Base-by-base conservation (phyloP, 83 land plant genomes). In the Diphasiastrum complanatum region DNA sequence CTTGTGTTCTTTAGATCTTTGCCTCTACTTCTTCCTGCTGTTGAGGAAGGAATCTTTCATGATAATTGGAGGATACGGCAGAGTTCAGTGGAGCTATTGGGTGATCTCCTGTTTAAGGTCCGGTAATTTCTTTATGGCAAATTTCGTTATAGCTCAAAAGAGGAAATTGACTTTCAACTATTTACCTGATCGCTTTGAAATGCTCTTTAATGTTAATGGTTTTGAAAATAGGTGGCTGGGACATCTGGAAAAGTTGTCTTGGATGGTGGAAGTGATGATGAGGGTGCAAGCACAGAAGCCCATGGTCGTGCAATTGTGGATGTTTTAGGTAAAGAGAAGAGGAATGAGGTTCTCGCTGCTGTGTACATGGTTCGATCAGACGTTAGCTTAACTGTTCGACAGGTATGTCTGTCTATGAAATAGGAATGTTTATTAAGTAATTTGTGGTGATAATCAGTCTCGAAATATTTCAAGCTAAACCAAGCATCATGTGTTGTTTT, bases 221-320 rank as follows among this genome's bases (percentile, higher is more conserved):
- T 23, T 78, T 26, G 40, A 27, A 29, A 58, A 18, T 51, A 92
- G 98, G 99, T 95, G 67, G 99, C 99, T 52, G 99, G 99, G 48
- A 95, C 99, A 12, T 90, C 99, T 66, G 99, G 99, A 5, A 95
- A 95, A 68, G 97, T 96, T 54, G 71, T 90, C 45, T 83, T 95
- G 49, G 99, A 95, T 47, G 99, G 99, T 63, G 99, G 99, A 14
- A 95, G 99, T 85, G 99, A 95, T 74, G 99, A 95, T 76, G 99
- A 95, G 76, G 99, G 99, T 53, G 75, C 99, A 61, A 90, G 99
- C 60, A 95, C 99, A 49, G 99, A 95, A 72, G 99, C 99, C 40
- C 99, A 95, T 64, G 99, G 99, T 0, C 93, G 99, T 61, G 99
- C 99, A 23, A 95, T 95, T 47, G 89, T 90, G 70, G 96, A 86